Evolutionary conservation across 2,329 filamentous ascomycete species (phyloP).

Genomic region (Paraconiothyrium brasiliense): DNA sequence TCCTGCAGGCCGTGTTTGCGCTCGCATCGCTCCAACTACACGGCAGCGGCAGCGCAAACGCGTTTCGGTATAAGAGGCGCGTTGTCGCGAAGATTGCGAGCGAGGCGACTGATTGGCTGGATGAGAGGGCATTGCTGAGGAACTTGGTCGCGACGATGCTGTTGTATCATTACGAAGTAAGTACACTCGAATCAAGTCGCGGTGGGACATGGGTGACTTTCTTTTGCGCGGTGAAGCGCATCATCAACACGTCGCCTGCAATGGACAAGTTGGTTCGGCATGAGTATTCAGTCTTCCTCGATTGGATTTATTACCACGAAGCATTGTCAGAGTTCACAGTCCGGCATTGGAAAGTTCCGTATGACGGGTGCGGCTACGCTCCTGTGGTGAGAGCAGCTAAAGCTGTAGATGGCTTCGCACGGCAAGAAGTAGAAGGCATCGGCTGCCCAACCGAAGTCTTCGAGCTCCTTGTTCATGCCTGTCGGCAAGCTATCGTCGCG

Average conservation of each 20-base stretch:
- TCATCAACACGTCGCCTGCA: constrained; percentile 25
- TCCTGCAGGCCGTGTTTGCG: constrained; percentile 25
- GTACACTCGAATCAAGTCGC: constrained; percentile 19
- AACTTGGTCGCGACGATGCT: constrained; percentile 25
- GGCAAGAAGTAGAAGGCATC: constrained; percentile 20
- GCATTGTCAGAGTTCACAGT: constrained; percentile 24
- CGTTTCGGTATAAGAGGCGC: constrained; percentile 24
- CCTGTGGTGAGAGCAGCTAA: constrained; percentile 19
- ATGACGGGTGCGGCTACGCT: constrained; percentile 25
- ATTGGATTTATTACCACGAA: constrained; percentile 28
- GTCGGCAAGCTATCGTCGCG: constrained; percentile 22
- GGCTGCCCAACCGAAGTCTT: constrained; percentile 26
- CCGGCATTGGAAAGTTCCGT: constrained; percentile 23
- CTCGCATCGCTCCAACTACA: constrained; percentile 25
- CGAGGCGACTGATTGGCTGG: constrained; percentile 19
- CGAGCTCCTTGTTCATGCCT: constrained; percentile 22
- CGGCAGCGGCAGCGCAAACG: constrained; percentile 16
- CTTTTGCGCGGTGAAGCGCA: constrained; percentile 25
- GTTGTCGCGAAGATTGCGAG: constrained; percentile 17
- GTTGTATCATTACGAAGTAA: constrained; percentile 26
- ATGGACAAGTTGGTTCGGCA: constrained; percentile 22
- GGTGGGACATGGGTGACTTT: constrained; percentile 22
- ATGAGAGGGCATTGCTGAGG: constrained; percentile 24
- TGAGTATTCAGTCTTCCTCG: constrained; percentile 25
- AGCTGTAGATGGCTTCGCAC: constrained; percentile 12